Conservation (phyloP, 83 land plant genomes). For the Thuja plicata region DNA sequence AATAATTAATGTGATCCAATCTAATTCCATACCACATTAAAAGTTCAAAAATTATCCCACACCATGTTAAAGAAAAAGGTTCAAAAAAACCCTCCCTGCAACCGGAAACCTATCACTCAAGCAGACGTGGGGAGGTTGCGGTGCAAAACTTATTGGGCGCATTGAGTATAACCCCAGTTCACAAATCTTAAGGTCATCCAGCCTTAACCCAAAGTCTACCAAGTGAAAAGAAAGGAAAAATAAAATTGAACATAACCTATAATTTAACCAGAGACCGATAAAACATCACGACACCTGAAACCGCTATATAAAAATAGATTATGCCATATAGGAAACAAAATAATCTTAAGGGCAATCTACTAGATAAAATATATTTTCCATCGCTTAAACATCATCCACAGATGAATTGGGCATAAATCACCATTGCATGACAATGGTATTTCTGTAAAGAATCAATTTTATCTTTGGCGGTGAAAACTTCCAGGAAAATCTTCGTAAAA, state of each 20-base stretch:
- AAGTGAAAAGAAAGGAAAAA: no score
- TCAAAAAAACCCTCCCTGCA: neutral
- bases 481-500: neutral
- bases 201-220: neutral
- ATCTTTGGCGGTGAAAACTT: neutral
- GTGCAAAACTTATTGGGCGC: neutral
- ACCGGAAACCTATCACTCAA: neutral
- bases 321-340: neutral
- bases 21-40: neutral
- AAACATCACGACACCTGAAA: neutral
- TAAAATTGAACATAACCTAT: no score
- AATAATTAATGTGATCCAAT: neutral
- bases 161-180: neutral
- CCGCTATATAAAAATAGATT: neutral
- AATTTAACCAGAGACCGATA: neutral
- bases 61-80: neutral
- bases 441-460: neutral
- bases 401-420: neutral
- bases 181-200: neutral
- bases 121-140: neutral
- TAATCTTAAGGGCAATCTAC: neutral
- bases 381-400: neutral
- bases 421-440: neutral
- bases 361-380: neutral
- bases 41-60: neutral